These are phyloP conservation scores for Pinus albicaulis DNA, from an alignment of 75 land plant genomes.

Conservation along the genomic window DNA sequence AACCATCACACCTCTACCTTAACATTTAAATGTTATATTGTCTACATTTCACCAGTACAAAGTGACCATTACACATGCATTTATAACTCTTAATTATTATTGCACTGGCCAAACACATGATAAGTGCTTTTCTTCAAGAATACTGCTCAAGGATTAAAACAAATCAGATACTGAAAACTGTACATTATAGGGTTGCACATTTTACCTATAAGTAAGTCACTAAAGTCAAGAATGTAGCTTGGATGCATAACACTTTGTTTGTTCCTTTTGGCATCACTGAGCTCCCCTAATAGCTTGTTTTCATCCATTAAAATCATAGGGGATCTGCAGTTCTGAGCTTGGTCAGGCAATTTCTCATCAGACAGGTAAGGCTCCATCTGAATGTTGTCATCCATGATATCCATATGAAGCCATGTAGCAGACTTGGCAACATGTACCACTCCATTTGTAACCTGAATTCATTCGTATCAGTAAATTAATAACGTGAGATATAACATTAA, in stretches of 20 bases:
- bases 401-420: conserved; percentile 89
- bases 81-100: too few relatives aligned
- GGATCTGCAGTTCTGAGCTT: background rate
- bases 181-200: background rate
- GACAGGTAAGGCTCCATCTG: conserved; percentile 48
- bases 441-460: conserved; percentile 43
- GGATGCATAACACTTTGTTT: conserved; percentile 34
- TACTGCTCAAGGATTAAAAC: background rate
- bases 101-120: background rate
- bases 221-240: conserved; percentile 85
- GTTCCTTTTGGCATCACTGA: background rate
- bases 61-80: too few relatives aligned
- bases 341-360: conserved; percentile 4
- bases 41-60: too few relatives aligned
- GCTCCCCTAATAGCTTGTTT: background rate
- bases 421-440: conserved; percentile 20
- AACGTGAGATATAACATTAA: background rate
- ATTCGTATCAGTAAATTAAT: background rate
- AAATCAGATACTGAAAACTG: background rate
- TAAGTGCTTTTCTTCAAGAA: background rate
- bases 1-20: too few relatives aligned
- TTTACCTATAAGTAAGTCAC: conserved; percentile 80
- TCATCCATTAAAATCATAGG: background rate
- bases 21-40: too few relatives aligned
- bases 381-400: conserved; percentile 97